Evolutionary conservation across 176 grass and related monocot species (phyloP), one percentile per base, ranked within the genome.

Genomic region (Carex parvula): DNA sequence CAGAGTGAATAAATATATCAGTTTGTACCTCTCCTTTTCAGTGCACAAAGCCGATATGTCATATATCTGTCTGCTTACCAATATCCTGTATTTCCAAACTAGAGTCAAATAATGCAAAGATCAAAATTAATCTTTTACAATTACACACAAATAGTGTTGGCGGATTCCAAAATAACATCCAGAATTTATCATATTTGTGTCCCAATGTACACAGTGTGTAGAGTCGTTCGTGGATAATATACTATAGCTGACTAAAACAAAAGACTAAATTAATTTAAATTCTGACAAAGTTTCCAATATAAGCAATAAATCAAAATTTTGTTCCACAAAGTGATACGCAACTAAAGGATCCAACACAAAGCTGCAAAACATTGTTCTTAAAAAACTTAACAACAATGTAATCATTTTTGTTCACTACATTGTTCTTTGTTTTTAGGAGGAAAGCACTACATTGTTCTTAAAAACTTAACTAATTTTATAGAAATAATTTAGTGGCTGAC

Each of bases 1-100:
- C 8, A 75, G 35, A 22, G 37, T 17, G 24, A 77, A 84, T 50
- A 81, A 50, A 37, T 39, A 2, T 81, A 29, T 80, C 63, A 65
- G 8, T 21, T 0, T 35, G 20, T 92, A 99, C 91, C 93, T 95
- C 72, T 99, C 96, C 9, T 93, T 90, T 86, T 88, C 87, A 78
- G 91, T 92, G 91, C 93, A 99, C 62, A 95, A 82, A 20, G 91
- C 81, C 0, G 91, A 99, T 50, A 99, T 93, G 87, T 99, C 96
- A 85, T 91, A 94, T 86, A 99, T 99, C 62, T 87, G 91, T 91
- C 85, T 95, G 81, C 79, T 94, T 63, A 75, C 89, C 67, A 99
- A 87, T 79, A 90, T 37, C 85, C 93, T 99, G 84, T 39, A 69
- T 89, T 77, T 81, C 79, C 68, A 87, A 82, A 30, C 3, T 7